phyloP scores from a whole-genome alignment of 306 rosid genomes.

The Nissolia schottii region DNA sequence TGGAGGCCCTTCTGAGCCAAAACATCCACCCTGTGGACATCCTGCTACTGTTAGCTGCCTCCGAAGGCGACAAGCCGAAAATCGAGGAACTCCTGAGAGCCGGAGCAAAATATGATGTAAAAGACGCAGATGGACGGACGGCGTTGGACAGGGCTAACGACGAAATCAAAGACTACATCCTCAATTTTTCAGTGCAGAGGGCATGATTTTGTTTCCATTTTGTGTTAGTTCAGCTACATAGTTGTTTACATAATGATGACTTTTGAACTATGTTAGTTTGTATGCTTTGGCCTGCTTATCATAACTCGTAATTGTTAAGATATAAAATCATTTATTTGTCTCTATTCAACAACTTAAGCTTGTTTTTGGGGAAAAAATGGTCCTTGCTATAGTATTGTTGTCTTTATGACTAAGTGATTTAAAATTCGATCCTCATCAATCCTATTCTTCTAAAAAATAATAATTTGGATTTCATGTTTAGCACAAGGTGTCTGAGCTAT shows the following conservation, averaged over 20 bases:
- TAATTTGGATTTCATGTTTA: too few species aligned
- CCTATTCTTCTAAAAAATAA: too few species aligned
- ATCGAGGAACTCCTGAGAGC: constrained; percentile 91
- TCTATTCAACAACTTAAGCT: too few species aligned
- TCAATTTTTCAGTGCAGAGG: constrained; percentile 58
- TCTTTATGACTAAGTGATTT: too few species aligned
- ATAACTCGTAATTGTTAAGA: too few species aligned
- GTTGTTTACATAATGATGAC: constrained; percentile 18
- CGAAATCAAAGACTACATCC: constrained; percentile 73
- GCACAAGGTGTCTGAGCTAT: too few species aligned
- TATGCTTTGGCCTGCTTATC: constrained; percentile 1
- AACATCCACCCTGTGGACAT: constrained; percentile 91
- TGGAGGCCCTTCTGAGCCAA: constrained; percentile 82
- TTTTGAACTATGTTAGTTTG: constrained; percentile 8
- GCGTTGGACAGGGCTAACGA: constrained; percentile 70
- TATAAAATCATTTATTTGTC: too few species aligned
- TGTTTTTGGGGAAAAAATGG: too few species aligned
- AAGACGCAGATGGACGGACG: constrained; percentile 72
- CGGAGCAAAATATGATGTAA: constrained; percentile 67
- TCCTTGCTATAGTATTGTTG: too few species aligned
- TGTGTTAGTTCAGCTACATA: constrained; percentile 4
- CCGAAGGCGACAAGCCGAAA: constrained; percentile 88
- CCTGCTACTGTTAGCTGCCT: constrained; percentile 67
- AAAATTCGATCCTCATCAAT: too few species aligned
- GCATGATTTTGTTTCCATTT: constrained; percentile 40